Conservation (phyloP, 306 rosid species). For the Cucurbita maxima region DNA sequence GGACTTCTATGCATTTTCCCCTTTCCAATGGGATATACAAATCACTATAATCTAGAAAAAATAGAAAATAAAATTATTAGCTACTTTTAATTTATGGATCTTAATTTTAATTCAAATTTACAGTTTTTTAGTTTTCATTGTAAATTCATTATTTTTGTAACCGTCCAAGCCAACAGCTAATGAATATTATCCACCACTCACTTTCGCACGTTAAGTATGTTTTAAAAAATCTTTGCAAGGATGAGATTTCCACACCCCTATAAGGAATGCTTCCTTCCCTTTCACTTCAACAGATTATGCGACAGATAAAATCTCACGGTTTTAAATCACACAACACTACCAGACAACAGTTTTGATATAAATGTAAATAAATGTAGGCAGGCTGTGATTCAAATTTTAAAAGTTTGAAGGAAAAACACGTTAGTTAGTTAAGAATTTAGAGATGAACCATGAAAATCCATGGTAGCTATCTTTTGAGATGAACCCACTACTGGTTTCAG, state of each 20-base stretch:
- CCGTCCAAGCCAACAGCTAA: no score
- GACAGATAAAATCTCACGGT: no score
- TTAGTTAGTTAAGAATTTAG: neutral
- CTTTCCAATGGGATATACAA: neutral
- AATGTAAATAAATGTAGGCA: neutral
- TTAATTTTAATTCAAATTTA: neutral
- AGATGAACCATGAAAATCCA: no score
- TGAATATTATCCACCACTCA: rapidly evolving
- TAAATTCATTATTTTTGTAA: no score
- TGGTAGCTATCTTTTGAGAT: no score
- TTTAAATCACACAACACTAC: neutral
- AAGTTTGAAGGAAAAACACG: neutral
- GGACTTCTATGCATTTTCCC: neutral
- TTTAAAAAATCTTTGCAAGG: no score
- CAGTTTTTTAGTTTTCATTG: neutral
- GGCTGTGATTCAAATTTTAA: neutral
- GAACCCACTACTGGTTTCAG: no score
- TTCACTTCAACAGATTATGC: no score
- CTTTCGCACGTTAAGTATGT: no score
- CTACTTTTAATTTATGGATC: neutral
- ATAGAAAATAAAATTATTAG: neutral
- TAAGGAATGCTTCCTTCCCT: no score
- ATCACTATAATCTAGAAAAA: neutral
- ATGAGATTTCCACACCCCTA: no score
- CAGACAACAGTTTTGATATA: neutral